Base-by-base conservation (phyloP, 805 yeast species). In the Yamadazyma ubonensis region DNA sequence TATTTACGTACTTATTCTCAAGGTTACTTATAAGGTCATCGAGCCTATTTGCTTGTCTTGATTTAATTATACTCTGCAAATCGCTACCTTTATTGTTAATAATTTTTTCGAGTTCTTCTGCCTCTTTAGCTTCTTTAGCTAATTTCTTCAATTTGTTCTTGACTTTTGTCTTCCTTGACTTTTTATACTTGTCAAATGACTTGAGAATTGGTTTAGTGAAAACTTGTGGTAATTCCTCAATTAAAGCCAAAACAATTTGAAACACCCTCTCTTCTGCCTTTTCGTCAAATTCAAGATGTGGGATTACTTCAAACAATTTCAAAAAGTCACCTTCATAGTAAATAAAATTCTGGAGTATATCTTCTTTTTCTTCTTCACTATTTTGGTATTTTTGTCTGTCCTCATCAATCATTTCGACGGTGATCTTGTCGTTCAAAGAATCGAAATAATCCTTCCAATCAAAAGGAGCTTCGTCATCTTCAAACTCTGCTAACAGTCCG, bases 241-340 rank as follows among this genome's bases (percentile, higher is more conserved):
- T 63, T 10, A 65, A 64, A 1, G 40, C 43, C 22, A 70, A 63
- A 20, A 87, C 74, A 1, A 80, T 68, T 2, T 56, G 57, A 41
- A 73, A 76, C 31, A 85, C 70, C 27, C 96, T 70, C 22, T 59
- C 61, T 51, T 86, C 95, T 50, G 82, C 88, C 0, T 56, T 65
- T 26, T 68, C 73, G 27, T 63, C 63, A 31, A 82, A 71, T 45
- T 83, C 89, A 38, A 85, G 70, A 59, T 89, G 96, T 7, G 93
- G 84, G 3, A 89, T 81, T 23, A 71, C 69, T 55, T 87, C 95
- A 54, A 88, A 84, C 5, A 88, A 63, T 36, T 69, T 67, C 33
- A 81, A 65, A 51, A 88, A 76, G 51, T 86, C 86, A 4, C 96
- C 96, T 10, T 77, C 72, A 32, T 71, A 70, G 49, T 69, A 76